phyloP scores from a whole-genome alignment of 768 basidiomycete genomes.

The Lyophyllum shimeji region DNA sequence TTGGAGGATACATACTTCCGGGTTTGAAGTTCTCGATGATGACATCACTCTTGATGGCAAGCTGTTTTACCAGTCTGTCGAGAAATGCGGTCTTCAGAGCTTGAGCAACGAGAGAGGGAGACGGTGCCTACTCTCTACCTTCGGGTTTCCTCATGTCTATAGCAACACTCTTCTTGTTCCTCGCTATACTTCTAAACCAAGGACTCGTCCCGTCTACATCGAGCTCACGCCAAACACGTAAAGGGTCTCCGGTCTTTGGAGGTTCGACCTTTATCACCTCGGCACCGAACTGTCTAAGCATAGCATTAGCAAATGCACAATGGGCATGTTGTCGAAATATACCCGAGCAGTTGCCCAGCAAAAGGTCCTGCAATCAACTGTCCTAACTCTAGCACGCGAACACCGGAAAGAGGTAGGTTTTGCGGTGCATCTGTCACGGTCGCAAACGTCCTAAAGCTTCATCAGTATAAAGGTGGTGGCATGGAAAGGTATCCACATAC shows the following conservation, averaged over 20 bases:
- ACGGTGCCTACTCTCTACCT: conserved; percentile 39
- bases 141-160: conserved; percentile 61
- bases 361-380: conserved; percentile 75
- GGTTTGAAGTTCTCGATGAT: conserved; percentile 75
- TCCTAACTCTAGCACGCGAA: conserved; percentile 68
- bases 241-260: conserved; percentile 60
- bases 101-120: background rate
- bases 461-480: background rate
- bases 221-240: conserved; percentile 70
- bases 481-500: background rate
- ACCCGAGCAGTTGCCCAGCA: conserved; percentile 72
- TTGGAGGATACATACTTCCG: conserved; percentile 52
- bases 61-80: conserved; percentile 54
- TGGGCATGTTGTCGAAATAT: conserved; percentile 12
- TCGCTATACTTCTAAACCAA: conserved; percentile 70
- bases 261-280: conserved; percentile 75
- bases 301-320: background rate
- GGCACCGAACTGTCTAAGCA: conserved; percentile 63
- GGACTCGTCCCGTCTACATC: conserved; percentile 71
- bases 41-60: conserved; percentile 66
- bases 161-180: conserved; percentile 75
- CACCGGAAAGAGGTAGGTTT: conserved; percentile 57
- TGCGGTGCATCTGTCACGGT: conserved; percentile 16
- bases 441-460: conserved; percentile 10
- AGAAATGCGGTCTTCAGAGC: background rate